These are phyloP conservation scores for Tylopilus plumbeoviolaceoides DNA, from an alignment of 768 basidiomycete genomes.

Conservation along the genomic window DNA sequence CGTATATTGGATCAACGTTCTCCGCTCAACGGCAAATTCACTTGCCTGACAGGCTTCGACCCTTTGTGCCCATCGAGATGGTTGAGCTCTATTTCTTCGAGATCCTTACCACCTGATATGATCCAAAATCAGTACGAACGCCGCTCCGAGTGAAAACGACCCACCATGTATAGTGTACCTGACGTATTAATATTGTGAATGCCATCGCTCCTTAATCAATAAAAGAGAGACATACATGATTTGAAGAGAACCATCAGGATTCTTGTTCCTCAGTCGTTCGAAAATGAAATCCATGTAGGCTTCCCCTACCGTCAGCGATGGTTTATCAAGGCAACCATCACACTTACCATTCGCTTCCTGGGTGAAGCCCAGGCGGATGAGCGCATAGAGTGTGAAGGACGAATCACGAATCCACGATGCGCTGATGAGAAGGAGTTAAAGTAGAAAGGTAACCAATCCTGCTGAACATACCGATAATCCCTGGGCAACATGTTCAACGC, in stretches of 20 bases:
- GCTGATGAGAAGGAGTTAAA: constrained; percentile 32
- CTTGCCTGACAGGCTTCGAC: constrained; percentile 71
- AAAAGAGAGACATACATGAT: constrained; percentile 59
- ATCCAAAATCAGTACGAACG: neutral
- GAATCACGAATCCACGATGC: too few relatives aligned
- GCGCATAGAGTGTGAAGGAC: too few relatives aligned
- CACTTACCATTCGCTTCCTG: too few relatives aligned
- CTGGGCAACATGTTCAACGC: constrained; percentile 25
- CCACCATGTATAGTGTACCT: constrained; percentile 87
- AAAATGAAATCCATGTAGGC: constrained; percentile 90
- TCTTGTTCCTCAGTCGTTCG: constrained; percentile 74
- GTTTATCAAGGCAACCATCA: too few relatives aligned
- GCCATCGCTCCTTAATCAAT: neutral
- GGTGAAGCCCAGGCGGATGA: too few relatives aligned
- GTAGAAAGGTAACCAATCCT: neutral
- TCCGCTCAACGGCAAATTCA: neutral
- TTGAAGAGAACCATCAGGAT: constrained; percentile 87
- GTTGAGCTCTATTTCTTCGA: constrained; percentile 77
- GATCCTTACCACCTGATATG: constrained; percentile 59
- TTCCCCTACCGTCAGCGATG: too few relatives aligned
- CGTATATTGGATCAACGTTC: neutral
- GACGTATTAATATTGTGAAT: neutral
- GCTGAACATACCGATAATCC: constrained; percentile 56
- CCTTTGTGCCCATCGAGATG: constrained; percentile 90
- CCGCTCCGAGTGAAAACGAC: neutral